Evolutionary conservation across 1,139 yeast species (phyloP), one percentile per base, ranked within the genome.

Genomic region (Magnusiomyces paraingens): DNA sequence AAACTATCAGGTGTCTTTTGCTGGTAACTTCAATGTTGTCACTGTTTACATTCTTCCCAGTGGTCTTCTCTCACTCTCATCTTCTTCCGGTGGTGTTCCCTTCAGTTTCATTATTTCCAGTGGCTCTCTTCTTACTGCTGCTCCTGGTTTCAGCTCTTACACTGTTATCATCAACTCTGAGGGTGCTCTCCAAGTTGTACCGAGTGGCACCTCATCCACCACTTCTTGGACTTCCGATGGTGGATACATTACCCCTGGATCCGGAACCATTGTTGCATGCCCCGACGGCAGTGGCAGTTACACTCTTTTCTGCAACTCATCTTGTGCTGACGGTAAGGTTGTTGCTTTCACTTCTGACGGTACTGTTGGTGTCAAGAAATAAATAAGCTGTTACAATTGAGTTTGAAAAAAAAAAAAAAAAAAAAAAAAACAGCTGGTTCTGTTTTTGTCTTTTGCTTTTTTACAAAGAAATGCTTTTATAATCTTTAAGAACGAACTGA

Each of bases 251-350:
- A 20, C 22, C 18, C 22, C 49, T 12, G 35, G 41, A 4, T 29
- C 41, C n/a, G 29, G 36, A 14, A 47, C 49, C 17, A 47, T 47
- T 47, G 22, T 47, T 36, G 42, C 42, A 20, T 47, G 49, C 29
- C 18, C 42, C 36, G 49, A 47, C 29, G 49, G 42, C 18, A 47
- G 17, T 21, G 42, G 42, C 4, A 18, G 17, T 32, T 35, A 15
- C n/a, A 18, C 11, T 39, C 32, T 47, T n/a, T 47, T 15, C 32
- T 47, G 49, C 29, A 22, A 22, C 35, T 11, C 42, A 15, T 11
- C 32, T 20, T 47, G 49, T 36, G 2, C 29, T 2, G 40, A n/a
- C 12, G 40, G 40, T n/a, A 12, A n/a, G 4, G 40, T 36, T 36
- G 40, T 36, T 36, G 40, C 40, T n/a, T 36, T 36, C 12, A 36